These are phyloP conservation scores for Pichia membranifaciens DNA, from an alignment of 805 yeast species.

Conservation along the genomic window DNA sequence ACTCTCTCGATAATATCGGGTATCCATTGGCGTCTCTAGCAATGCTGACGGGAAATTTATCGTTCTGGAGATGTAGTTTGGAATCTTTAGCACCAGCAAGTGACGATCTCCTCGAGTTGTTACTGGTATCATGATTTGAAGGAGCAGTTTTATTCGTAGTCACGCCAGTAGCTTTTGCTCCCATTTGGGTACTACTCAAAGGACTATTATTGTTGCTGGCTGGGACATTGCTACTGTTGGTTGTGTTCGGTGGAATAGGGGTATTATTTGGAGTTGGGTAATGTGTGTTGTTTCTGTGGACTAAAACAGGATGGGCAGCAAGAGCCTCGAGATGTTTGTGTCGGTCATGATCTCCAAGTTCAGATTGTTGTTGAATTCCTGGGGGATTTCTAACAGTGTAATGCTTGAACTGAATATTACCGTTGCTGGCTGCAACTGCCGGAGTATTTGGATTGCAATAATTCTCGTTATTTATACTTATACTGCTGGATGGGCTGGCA, in stretches of 20 bases:
- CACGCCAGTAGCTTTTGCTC: not conserved
- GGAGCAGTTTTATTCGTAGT: not conserved
- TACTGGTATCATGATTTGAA: not conserved
- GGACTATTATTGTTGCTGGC: not conserved
- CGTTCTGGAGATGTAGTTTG: not conserved
- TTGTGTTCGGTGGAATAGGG: constrained; percentile 7
- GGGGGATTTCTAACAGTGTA: constrained; percentile 19
- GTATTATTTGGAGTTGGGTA: constrained; percentile 17
- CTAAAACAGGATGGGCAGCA: not conserved
- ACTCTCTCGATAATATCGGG: constrained; percentile 50
- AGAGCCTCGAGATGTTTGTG: not conserved
- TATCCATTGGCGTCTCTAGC: constrained; percentile 15
- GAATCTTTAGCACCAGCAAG: not conserved
- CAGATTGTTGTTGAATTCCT: constrained; percentile 5
- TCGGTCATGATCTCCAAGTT: not conserved
- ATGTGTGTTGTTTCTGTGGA: constrained; percentile 1
- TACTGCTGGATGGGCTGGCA: not conserved
- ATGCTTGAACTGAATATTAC: constrained; percentile 18
- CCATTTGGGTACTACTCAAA: too few relatives aligned
- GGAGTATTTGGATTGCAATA: not conserved
- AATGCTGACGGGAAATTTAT: constrained; percentile 4
- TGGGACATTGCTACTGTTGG: not conserved
- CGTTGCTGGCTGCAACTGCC: not conserved
- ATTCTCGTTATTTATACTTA: constrained; percentile 5
- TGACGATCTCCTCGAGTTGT: not conserved